These are phyloP conservation scores for Diaporthe ilicicola DNA, from an alignment of 2,329 filamentous ascomycete species.

Conservation along the genomic window DNA sequence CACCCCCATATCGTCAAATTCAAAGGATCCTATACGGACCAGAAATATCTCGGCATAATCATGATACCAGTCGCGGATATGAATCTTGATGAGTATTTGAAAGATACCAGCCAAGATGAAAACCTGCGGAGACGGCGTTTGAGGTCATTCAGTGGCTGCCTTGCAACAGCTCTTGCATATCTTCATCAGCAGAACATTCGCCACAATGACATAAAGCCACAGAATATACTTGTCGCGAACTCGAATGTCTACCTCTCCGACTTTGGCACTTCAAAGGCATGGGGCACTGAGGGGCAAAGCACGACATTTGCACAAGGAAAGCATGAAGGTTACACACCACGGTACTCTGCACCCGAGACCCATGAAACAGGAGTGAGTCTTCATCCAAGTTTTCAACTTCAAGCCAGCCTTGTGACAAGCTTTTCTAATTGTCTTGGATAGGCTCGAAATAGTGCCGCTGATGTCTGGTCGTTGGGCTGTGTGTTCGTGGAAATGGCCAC, in stretches of 20 bases:
- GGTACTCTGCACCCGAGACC: not conserved
- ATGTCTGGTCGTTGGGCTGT: constrained; percentile 3
- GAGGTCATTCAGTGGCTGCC: not conserved
- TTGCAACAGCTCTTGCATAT: not conserved
- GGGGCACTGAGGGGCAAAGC: not conserved
- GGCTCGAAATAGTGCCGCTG: not conserved
- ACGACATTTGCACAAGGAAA: not conserved
- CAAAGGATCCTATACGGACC: not conserved
- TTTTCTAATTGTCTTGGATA: not conserved
- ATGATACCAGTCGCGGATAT: not conserved
- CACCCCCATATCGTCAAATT: constrained; percentile 1
- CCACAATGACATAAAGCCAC: constrained; percentile 34
- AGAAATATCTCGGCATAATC: not conserved
- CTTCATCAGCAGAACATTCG: not conserved
- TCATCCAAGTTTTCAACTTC: not conserved
- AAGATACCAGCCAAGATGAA: not conserved
- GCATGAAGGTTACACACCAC: not conserved
- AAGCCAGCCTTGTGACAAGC: not conserved
- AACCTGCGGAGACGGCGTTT: not conserved
- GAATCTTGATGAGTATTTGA: not conserved
- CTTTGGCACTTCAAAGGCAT: constrained; percentile 29
- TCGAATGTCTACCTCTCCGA: constrained; percentile 25
- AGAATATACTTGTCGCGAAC: constrained; percentile 32
- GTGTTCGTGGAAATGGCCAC: not conserved
- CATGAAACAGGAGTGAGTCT: constrained; percentile 1